Evolutionary conservation across 768 basidiomycete species (phyloP), one percentile per base, ranked within the genome.

Genomic region (Tricholoma hemisulphureum): DNA sequence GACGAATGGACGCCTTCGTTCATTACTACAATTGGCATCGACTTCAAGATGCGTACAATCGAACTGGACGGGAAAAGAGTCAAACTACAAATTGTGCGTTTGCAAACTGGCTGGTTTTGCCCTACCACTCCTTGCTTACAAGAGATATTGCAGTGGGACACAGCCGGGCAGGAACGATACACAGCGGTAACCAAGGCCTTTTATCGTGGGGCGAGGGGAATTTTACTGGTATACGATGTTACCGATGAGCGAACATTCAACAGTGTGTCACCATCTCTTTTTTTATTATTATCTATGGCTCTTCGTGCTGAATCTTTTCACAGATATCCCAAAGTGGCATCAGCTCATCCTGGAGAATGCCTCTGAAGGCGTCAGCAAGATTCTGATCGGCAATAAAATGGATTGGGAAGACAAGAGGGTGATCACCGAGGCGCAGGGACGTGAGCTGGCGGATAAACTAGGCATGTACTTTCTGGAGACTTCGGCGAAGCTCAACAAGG

Each of bases 1-100:
- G 97, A 99, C 75, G 91, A 95, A 63, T 99, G 95, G 94, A 98
- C 97, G 31, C 95, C 95, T 50, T 94, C 92, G 43, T 98, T 97
- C 80, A 98, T 98, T 76, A 97, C 95, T 56, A 99, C 97, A 57
- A 99, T 99, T 73, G 97, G 96, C 58, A 95, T 98, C 64, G 95
- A 97, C 84, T 97, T 97, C 83, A 95, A 95, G 87, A 98, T 98
- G 75, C 88, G 96, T 28, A 98, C 95, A 52, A 98, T 98, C 71
- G 95, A 98, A 73, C 83, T 98, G 48, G 96, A 98, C 66, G 96
- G 96, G 37, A 98, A 97, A 78, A 86, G 93, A 43, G 94, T 98
- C 72, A 98, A 98, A 76, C 83, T 98, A n/a, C 96, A 98, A 75
- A 98, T 98, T 72, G 95, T 96, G 62, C 64, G 91, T 18, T 34